Conservation (phyloP, 129 eudicot species). For the Ambrosia artemisiifolia region DNA sequence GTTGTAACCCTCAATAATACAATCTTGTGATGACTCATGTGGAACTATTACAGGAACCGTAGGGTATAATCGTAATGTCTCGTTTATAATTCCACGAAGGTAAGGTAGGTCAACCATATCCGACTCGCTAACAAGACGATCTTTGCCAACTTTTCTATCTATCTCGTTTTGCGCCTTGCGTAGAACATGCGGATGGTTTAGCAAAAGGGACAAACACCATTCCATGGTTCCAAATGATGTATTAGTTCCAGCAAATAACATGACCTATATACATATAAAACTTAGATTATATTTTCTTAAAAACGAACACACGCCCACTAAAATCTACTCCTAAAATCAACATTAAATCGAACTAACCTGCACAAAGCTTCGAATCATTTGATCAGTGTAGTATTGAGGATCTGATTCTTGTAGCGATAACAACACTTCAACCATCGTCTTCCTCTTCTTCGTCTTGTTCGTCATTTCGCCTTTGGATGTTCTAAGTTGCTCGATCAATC, state of each 20-base stretch:
- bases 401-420: too few species aligned
- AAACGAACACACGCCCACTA: too few species aligned
- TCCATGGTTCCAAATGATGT: constrained; percentile 39
- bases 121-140: constrained; percentile 27
- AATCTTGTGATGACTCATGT: constrained; percentile 31
- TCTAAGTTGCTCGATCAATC: too few species aligned
- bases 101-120: constrained; percentile 31
- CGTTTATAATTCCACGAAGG: constrained; percentile 33
- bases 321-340: too few species aligned
- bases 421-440: too few species aligned
- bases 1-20: constrained; percentile 16
- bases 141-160: constrained; percentile 12
- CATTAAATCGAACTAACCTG: too few species aligned
- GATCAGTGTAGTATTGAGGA: too few species aligned
- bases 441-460: too few species aligned
- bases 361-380: too few species aligned
- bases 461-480: too few species aligned
- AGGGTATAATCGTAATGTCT: constrained; percentile 37
- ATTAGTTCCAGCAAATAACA: constrained; percentile 34
- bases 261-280: constrained; percentile 8
- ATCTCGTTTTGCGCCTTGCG: constrained; percentile 34
- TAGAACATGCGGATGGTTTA: constrained; percentile 36
- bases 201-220: constrained; percentile 36
- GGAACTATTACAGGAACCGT: constrained; percentile 32
- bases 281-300: too few species aligned